phyloP scores from a whole-genome alignment of 805 yeast species.

The Schwanniomyces sp. region DNA sequence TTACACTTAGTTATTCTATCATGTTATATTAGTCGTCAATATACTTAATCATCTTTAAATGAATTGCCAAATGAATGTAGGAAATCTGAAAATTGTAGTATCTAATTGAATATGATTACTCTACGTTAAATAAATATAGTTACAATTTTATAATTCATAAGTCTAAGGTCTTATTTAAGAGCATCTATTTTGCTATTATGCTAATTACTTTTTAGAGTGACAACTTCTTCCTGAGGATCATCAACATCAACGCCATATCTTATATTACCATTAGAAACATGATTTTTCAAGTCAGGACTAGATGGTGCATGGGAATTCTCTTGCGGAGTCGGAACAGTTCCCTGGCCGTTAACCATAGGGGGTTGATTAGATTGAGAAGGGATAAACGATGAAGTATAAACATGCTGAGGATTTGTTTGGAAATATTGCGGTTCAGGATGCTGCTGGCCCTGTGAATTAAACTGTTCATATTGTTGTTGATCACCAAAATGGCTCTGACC shows the following conservation, averaged over 20 bases:
- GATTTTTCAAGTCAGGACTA: not conserved
- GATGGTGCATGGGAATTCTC: not conserved
- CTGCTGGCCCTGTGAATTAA: slow-evolving; percentile 27
- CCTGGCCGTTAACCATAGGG: slow-evolving; percentile 4
- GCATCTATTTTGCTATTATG: not conserved
- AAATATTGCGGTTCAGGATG: slow-evolving; percentile 39
- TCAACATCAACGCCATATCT: not conserved
- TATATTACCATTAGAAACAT: not conserved
- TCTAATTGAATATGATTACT: not conserved
- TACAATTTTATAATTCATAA: not conserved
- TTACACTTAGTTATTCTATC: not conserved
- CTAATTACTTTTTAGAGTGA: slow-evolving; percentile 6
- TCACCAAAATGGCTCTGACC: slow-evolving; percentile 25
- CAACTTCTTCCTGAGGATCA: slow-evolving; percentile 6
- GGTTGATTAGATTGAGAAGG: slow-evolving; percentile 8
- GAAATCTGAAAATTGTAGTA: not conserved
- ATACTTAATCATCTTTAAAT: not conserved
- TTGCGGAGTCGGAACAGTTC: not conserved
- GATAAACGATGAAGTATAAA: slow-evolving; percentile 14
- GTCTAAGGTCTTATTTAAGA: not conserved
- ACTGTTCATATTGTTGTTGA: slow-evolving; percentile 38
- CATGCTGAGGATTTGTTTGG: slow-evolving; percentile 34
- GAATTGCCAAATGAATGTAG: not conserved
- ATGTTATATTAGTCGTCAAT: slow-evolving; percentile 1
- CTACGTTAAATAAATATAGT: not conserved